These are phyloP conservation scores for Maudiozyma serrabonitensis DNA, from an alignment of 805 yeast species.

Conservation along the genomic window DNA sequence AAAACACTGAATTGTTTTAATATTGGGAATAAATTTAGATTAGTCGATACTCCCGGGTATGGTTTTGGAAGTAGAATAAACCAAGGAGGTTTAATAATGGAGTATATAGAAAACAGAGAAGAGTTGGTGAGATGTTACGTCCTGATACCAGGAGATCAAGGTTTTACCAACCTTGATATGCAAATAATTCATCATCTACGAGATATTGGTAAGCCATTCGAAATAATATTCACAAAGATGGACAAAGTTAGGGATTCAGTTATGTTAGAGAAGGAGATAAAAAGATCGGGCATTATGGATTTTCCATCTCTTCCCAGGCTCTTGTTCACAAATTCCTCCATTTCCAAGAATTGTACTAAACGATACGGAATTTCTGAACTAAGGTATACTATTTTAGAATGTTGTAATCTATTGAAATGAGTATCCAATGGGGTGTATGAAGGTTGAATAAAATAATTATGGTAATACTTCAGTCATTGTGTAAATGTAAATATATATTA, in stretches of 20 bases:
- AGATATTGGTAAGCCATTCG: constrained; percentile 55
- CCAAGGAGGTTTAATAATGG: constrained; percentile 64
- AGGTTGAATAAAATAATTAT: too few species aligned
- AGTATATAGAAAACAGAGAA: constrained; percentile 48
- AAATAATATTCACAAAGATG: constrained; percentile 66
- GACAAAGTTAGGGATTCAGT: constrained; percentile 41
- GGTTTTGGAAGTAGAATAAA: constrained; percentile 55
- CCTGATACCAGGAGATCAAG: constrained; percentile 50
- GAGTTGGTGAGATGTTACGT: constrained; percentile 51
- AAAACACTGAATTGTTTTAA: constrained; percentile 62
- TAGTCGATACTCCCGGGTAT: constrained; percentile 88
- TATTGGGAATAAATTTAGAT: constrained; percentile 49
- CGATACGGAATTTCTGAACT: constrained; percentile 49
- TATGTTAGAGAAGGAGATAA: constrained; percentile 33
- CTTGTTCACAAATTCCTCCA: constrained; percentile 43
- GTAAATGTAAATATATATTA: too few species aligned
- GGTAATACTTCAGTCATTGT: too few species aligned
- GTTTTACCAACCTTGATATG: constrained; percentile 49
- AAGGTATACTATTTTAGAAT: constrained; percentile 41
- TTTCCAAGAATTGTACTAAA: constrained; percentile 26
- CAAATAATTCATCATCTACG: constrained; percentile 41
- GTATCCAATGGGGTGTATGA: background rate
- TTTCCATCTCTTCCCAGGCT: constrained; percentile 34
- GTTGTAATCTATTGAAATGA: constrained; percentile 35
- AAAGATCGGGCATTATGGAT: constrained; percentile 32